Conservation (phyloP, 2,329 filamentous ascomycete genomes). For the Zymoseptoria ardabiliae region DNA sequence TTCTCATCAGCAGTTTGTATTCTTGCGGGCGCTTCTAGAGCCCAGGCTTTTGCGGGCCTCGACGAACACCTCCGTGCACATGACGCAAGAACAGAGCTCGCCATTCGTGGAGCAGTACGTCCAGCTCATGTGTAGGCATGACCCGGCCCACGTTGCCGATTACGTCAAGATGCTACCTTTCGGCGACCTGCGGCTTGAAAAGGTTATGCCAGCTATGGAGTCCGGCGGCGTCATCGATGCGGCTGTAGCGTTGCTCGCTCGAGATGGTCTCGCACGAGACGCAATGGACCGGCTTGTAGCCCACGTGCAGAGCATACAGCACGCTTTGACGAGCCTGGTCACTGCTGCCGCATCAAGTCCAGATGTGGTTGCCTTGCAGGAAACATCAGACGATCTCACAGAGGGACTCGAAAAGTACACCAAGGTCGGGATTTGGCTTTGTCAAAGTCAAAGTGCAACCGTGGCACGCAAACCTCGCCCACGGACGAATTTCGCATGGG, state of each 20-base stretch:
- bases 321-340: conserved; percentile 67
- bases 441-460: conserved; percentile 72
- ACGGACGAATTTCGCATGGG: conserved; percentile 31
- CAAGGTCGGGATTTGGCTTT: conserved; percentile 91
- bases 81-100: conserved; percentile 32
- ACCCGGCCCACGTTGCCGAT: conserved; percentile 73
- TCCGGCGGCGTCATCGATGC: conserved; percentile 85
- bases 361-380: conserved; percentile 52
- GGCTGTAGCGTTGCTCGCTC: conserved; percentile 80
- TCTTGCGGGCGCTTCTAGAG: conserved; percentile 70
- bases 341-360: conserved; percentile 51
- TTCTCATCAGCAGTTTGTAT: conserved; percentile 63
- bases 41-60: conserved; percentile 34
- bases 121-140: conserved; percentile 81
- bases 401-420: conserved; percentile 79
- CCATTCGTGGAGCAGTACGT: conserved; percentile 77
- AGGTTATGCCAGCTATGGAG: conserved; percentile 80
- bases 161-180: conserved; percentile 72
- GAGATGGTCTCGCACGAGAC: conserved; percentile 72
- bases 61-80: conserved; percentile 22
- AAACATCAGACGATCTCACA: conserved; percentile 66
- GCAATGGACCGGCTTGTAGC: conserved; percentile 80
- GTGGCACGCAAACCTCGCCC: conserved; percentile 23
- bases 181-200: conserved; percentile 69
- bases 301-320: conserved; percentile 73